phyloP scores from a whole-genome alignment of 169 alveolate genomes.

The Theileria parva region DNA sequence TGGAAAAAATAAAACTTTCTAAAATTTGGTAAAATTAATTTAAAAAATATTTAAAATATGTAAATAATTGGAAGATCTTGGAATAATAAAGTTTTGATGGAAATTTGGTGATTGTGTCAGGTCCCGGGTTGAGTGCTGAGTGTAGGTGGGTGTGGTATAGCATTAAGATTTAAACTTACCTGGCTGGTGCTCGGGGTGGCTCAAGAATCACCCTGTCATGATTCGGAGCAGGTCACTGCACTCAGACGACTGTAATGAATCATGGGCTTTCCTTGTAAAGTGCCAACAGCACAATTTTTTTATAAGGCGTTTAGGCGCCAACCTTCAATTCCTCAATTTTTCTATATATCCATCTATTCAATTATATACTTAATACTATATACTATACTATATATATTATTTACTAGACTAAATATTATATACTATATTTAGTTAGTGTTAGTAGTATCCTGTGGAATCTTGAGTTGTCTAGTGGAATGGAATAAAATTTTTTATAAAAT shows the following conservation, averaged over 20 bases:
- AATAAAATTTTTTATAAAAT: too few relatives aligned
- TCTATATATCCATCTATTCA: too few relatives aligned
- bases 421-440: too few relatives aligned
- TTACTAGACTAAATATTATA: too few relatives aligned
- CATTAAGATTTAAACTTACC: slow-evolving; percentile 83
- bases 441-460: too few relatives aligned
- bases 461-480: neutral
- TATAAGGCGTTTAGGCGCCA: slow-evolving; percentile 84
- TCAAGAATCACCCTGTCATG: slow-evolving; percentile 94
- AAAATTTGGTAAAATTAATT: neutral
- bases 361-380: too few relatives aligned
- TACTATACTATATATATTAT: too few relatives aligned
- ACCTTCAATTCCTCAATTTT: slow-evolving; percentile 36
- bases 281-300: slow-evolving; percentile 94
- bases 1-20: neutral
- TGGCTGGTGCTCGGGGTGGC: slow-evolving; percentile 98
- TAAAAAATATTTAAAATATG: neutral
- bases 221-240: slow-evolving; percentile 96
- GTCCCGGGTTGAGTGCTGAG: slow-evolving; percentile 7
- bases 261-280: slow-evolving; percentile 90
- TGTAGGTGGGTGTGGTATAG: slow-evolving; percentile 3
- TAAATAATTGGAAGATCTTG: neutral
- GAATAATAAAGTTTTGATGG: neutral
- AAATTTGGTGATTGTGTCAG: neutral
- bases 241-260: slow-evolving; percentile 95